phyloP scores from a whole-genome alignment of 1,284 basidiomycete species.

The Malassezia sympodialis region DNA sequence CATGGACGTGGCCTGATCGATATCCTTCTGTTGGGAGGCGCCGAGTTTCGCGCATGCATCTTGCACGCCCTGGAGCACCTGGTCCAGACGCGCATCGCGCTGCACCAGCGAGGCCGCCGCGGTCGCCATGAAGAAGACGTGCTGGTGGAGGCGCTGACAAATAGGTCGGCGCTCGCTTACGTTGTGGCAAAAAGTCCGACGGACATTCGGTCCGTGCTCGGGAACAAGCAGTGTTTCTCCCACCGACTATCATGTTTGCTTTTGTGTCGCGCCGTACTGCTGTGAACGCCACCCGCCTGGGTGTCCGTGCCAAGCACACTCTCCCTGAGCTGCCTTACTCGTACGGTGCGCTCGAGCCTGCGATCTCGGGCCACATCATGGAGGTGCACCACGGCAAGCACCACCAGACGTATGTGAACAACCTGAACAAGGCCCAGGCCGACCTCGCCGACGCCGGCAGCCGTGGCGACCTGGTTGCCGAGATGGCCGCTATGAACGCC shows the following conservation, averaged over 20 bases:
- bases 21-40: not conserved
- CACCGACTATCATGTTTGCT: constrained; percentile 10
- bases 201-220: not conserved
- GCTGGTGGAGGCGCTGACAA: constrained; percentile 1
- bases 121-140: not conserved
- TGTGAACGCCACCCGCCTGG: constrained; percentile 6
- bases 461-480: constrained; percentile 33
- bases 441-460: constrained; percentile 29
- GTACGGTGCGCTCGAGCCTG: constrained; percentile 43
- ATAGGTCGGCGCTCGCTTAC: not conserved
- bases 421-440: constrained; percentile 37
- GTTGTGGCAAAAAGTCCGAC: not conserved
- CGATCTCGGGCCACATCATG: constrained; percentile 45
- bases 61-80: not conserved
- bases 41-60: constrained; percentile 1
- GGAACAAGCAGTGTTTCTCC: not conserved
- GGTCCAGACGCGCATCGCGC: not conserved
- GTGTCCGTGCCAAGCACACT: constrained; percentile 41
- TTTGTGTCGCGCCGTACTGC: constrained; percentile 14
- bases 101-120: constrained; percentile 2
- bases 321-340: constrained; percentile 47
- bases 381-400: constrained; percentile 46
- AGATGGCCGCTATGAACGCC: constrained; percentile 32
- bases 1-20: not conserved
- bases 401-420: constrained; percentile 47